Conservation (phyloP, 257 asterid genomes). For the Solanum corneliomulleri region DNA sequence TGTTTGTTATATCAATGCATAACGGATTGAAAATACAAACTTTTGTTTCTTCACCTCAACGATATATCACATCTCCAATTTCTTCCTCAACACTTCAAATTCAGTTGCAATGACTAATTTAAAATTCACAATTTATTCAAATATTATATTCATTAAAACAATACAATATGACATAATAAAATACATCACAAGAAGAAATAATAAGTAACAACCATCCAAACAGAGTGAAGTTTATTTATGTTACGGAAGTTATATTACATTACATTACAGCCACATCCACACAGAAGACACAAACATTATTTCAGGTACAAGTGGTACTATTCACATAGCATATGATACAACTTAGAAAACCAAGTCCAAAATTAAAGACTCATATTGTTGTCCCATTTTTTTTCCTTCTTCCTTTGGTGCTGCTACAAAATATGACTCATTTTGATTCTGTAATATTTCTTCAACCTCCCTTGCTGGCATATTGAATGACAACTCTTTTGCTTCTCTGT, state of each 20-base stretch:
- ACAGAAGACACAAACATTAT: background rate
- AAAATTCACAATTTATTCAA: too few relatives aligned
- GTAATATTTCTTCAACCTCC: slow-evolving; percentile 6
- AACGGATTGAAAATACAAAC: too few relatives aligned
- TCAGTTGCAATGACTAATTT: too few relatives aligned
- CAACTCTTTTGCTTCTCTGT: slow-evolving; percentile 21
- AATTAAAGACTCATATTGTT: slow-evolving; percentile 9
- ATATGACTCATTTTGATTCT: slow-evolving; percentile 13
- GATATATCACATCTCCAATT: too few relatives aligned
- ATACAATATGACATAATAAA: too few relatives aligned
- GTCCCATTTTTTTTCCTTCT: background rate
- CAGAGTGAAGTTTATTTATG: background rate
- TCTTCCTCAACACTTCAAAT: too few relatives aligned
- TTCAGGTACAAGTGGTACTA: background rate
- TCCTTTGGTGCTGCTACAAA: slow-evolving; percentile 21
- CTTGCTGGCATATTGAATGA: background rate
- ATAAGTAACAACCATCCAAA: background rate
- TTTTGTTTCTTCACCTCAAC: too few relatives aligned
- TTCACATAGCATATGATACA: background rate
- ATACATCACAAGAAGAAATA: too few relatives aligned
- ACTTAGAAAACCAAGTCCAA: slow-evolving; percentile 12
- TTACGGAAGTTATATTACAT: background rate
- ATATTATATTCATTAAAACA: too few relatives aligned
- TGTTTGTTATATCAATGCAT: too few relatives aligned
- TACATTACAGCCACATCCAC: background rate